Evolutionary conservation across 306 rosid genomes (phyloP).

Genomic region (Trifolium fragiferum): DNA sequence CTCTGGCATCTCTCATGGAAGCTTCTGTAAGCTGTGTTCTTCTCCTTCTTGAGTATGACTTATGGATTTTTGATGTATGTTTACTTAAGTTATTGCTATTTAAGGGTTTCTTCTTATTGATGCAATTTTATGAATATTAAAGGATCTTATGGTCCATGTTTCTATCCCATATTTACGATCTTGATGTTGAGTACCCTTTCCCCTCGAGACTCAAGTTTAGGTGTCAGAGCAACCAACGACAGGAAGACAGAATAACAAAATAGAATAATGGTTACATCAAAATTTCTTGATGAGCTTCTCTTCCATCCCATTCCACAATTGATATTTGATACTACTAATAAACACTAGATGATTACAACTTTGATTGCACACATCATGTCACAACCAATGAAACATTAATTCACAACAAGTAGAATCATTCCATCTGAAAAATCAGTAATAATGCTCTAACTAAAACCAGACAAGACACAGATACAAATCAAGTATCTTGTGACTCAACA

Average conservation of each 20-base stretch:
- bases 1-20: neutral
- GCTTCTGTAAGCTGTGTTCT: neutral
- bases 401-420: conserved; percentile 25
- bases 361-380: conserved; percentile 25
- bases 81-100: neutral
- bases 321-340: neutral
- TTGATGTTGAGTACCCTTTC: neutral
- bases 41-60: neutral
- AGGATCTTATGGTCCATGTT: neutral
- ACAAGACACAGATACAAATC: neutral
- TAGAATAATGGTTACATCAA: neutral
- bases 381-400: conserved; percentile 21
- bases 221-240: neutral
- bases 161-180: neutral
- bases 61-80: neutral
- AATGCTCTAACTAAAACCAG: conserved; percentile 17
- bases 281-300: conserved; percentile 4
- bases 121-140: neutral
- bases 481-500: conserved; percentile 6
- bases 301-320: conserved; percentile 2
- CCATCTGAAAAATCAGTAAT: neutral
- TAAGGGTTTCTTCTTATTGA: neutral
- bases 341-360: conserved; percentile 1
- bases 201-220: neutral
- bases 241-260: no score